Percentiles rank a stretch among this genome's conserved stretches.
Conservation (phyloP, 2,329 filamentous ascomycete species). For the Chalaropsis ovoidea region DNA sequence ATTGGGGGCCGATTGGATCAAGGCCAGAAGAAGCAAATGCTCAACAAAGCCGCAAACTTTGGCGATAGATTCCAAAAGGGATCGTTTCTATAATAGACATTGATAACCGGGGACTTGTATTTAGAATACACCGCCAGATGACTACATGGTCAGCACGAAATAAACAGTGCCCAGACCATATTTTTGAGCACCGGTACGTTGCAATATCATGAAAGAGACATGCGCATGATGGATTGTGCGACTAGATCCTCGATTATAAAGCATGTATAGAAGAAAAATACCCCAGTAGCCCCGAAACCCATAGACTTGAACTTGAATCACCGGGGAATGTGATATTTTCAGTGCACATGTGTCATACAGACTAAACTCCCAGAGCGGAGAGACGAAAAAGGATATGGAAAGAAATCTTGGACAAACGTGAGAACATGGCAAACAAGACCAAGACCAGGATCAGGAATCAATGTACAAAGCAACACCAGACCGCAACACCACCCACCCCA, state of each 20-base stretch:
- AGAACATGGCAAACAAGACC: not conserved
- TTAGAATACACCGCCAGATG: not conserved
- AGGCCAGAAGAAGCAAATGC: conserved; percentile 64
- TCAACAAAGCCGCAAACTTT: conserved; percentile 72
- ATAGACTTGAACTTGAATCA: no score
- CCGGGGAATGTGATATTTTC: no score
- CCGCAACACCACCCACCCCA: not conserved
- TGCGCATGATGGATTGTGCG: no score
- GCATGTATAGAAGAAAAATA: no score
- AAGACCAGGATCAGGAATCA: not conserved
- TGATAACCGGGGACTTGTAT: not conserved
- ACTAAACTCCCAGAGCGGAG: not conserved
- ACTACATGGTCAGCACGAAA: not conserved
- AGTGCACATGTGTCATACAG: not conserved
- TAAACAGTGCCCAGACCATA: not conserved
- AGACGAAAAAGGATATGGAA: not conserved
- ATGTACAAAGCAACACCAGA: not conserved
- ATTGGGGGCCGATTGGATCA: conserved; percentile 60
- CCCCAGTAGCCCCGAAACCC: no score
- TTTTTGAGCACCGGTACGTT: not conserved
- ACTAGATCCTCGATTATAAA: no score
- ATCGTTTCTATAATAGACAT: conserved; percentile 42
- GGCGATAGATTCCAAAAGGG: conserved; percentile 71
- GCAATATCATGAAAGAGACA: no score
- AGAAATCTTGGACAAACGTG: not conserved